Evolutionary conservation across 768 basidiomycete genomes (phyloP), one percentile per base, ranked within the genome.

Genomic region (Podaxis sp.): DNA sequence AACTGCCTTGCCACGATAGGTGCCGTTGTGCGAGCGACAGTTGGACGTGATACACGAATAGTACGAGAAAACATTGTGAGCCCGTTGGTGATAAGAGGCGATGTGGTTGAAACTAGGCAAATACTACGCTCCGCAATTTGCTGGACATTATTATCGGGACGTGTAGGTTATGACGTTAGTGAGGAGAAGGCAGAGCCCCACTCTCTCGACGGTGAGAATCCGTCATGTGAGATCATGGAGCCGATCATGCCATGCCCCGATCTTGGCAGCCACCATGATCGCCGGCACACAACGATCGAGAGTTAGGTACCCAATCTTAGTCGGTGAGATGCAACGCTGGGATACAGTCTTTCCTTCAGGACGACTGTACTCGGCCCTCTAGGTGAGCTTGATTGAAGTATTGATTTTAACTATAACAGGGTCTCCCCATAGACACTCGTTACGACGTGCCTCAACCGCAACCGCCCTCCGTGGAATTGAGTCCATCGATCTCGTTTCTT

Each of bases 1-100:
- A 82, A 66, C 2, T 64, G 40, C 17, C 78, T 74, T 15, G 65
- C 55, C 36, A 63, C 58, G 15, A 63, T 55, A 50, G 37, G 47
- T 4, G 59, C 19, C 40, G 50, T 41, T 29, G 58, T 54, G 6
- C 57, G 36, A 33, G 37, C 19, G 36, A 57, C 43, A 24, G 57
- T n/a, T 8, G 49, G 7, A 1, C 29, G 47, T 17, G 61, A 37
- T 37, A 43, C 22, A 22, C 38, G 47, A 7, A 50, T 29, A 22
- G 46, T 24, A 9, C 55, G 59, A 13, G 55, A 15, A 22, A 66
- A 59, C 41, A 57, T 61, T 46, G 17, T 54, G n/a, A 22, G 11
- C 7, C 0, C n/a, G 1, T 24, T 27, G 54, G 6, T 12, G 19
- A 17, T 6, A n/a, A 25, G 29, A 17, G 17, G 43, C 17, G 49